Base-by-base conservation (phyloP, 2,329 filamentous ascomycete species). In the Colletotrichum zoysiae region DNA sequence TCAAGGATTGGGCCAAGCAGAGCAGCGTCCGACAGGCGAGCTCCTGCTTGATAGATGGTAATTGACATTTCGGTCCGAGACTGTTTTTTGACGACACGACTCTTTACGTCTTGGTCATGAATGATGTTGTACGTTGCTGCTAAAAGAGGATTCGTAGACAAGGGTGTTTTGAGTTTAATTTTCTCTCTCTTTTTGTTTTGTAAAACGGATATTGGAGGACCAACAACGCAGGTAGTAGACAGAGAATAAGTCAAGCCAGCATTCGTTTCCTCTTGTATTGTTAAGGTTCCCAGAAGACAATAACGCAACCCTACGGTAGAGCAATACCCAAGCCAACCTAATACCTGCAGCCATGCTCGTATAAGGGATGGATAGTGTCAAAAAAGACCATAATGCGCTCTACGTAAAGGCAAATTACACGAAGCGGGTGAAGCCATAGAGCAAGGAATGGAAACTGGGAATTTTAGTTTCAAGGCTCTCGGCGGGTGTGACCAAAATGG, bases 1-100 rank as follows among this genome's bases (percentile, higher is more conserved):
- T 62, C 46, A 56, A 62, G 56, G 48, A 33, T 57, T 69, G 42
- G 44, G 35, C 59, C 56, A 51, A 65, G 64, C 69, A 69, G 65
- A 65, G 64, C 69, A 60, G 51, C 59, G 40, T 35, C 58, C 50
- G 23, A 51, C 30, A 46, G 58, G 58, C 44, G 46, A 58, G 62
- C 26, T 55, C 48, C 53, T 71, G 63, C 66, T 68, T 71, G 66
- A 70, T 73, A 73, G 73, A 73, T 73, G 73, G 73, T 71, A 71
- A 73, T 71, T 71, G 67, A 67, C 30, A 64, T 67, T 68, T 69
- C 50, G 55, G 56, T 70, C 61, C 40, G 42, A 50, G 44, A 48
- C 23, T 55, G 33, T 53, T 70, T 18, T 59, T 44, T 40, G 57
- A 66, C 53, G 67, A 61, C n/a, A 65, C 55, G 71, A 59, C 40